phyloP scores from a whole-genome alignment of 208 protist species.

The Balamuthia mandrillaris region DNA sequence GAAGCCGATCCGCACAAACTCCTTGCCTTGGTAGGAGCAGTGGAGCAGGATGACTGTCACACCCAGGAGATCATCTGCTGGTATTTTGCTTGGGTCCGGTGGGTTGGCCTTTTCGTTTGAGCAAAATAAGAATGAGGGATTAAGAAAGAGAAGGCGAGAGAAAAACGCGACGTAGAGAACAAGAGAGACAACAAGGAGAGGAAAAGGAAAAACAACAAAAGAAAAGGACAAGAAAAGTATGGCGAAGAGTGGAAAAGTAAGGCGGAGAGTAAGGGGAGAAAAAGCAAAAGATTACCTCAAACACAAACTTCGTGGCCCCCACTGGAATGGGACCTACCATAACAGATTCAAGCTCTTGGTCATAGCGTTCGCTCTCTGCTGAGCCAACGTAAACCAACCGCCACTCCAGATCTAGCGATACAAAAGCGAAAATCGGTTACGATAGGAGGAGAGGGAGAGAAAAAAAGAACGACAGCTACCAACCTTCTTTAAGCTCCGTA shows the following conservation, averaged over 20 bases:
- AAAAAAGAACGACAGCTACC: background rate
- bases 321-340: constrained; percentile 89
- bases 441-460: background rate
- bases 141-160: too few relatives aligned
- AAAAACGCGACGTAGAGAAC: too few relatives aligned
- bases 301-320: constrained; percentile 88
- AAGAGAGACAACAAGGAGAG: too few relatives aligned
- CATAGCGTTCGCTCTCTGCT: constrained; percentile 83
- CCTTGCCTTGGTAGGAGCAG: constrained; percentile 87
- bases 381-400: constrained; percentile 96
- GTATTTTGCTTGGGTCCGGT: constrained; percentile 85
- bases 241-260: background rate
- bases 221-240: background rate
- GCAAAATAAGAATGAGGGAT: background rate
- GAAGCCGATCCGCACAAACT: constrained; percentile 95
- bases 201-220: background rate
- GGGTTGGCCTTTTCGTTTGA: constrained; percentile 72
- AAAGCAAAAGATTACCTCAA: constrained; percentile 80
- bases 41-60: constrained; percentile 94
- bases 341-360: constrained; percentile 94
- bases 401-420: constrained; percentile 88
- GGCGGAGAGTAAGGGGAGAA: too few relatives aligned
- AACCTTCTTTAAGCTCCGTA: constrained; percentile 61
- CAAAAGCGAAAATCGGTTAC: background rate
- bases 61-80: constrained; percentile 85